These are phyloP conservation scores for Pseudozyma pruni DNA, from an alignment of 1,284 basidiomycete genomes.

Conservation along the genomic window DNA sequence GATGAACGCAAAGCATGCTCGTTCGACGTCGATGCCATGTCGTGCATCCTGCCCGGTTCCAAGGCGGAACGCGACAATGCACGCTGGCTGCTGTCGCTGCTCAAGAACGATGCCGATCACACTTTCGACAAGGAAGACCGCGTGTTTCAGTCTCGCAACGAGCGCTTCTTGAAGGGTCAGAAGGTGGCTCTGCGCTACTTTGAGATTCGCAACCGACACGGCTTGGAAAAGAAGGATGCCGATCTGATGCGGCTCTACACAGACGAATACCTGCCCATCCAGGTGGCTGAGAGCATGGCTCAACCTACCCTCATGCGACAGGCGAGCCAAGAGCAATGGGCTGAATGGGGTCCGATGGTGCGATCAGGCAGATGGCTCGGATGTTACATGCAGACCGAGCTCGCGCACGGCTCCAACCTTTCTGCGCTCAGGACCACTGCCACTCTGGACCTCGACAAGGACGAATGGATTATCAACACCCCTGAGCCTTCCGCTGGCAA, in stretches of 20 bases:
- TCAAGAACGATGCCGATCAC: constrained; percentile 45
- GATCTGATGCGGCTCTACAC: constrained; percentile 52
- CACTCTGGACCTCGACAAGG: constrained; percentile 34
- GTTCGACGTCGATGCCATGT: constrained; percentile 51
- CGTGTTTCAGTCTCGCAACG: constrained; percentile 52
- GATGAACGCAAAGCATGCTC: constrained; percentile 45
- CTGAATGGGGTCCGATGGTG: constrained; percentile 47
- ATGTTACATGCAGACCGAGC: constrained; percentile 60
- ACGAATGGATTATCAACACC: constrained; percentile 53
- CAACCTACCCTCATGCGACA: constrained; percentile 55
- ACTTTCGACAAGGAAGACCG: constrained; percentile 52
- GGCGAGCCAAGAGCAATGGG: constrained; percentile 51
- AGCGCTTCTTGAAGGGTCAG: constrained; percentile 53
- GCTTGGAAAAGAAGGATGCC: constrained; percentile 54
- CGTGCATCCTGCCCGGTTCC: constrained; percentile 53
- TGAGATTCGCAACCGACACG: constrained; percentile 52
- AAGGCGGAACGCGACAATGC: constrained; percentile 42
- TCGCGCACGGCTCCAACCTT: constrained; percentile 57
- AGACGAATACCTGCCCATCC: constrained; percentile 57
- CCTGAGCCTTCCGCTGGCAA: constrained; percentile 53
- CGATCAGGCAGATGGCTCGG: constrained; percentile 48
- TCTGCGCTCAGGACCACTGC: constrained; percentile 55
- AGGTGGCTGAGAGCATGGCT: constrained; percentile 58
- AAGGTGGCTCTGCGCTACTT: constrained; percentile 52
- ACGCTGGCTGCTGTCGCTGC: constrained; percentile 49